phyloP scores from a whole-genome alignment of 2,329 filamentous ascomycete genomes.

The Botrytis pseudocinerea region DNA sequence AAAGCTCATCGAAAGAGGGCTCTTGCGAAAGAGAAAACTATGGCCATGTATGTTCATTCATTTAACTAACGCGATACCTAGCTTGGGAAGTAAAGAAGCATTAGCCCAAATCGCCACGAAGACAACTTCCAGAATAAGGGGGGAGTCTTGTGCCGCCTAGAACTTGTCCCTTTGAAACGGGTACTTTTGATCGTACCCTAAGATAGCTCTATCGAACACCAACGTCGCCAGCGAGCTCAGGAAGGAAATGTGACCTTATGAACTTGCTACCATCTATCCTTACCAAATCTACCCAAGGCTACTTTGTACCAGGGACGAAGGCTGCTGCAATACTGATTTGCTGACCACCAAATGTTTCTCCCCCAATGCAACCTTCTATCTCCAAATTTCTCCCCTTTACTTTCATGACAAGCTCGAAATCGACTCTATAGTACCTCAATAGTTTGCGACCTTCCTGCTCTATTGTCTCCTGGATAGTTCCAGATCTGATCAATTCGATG shows the following conservation, averaged over 20 bases:
- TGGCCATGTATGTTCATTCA: background rate
- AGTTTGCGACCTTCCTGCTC: background rate
- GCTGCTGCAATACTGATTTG: slow-evolving; percentile 10
- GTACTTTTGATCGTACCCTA: background rate
- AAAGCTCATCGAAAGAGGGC: background rate
- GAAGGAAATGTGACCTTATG: background rate
- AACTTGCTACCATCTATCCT: background rate
- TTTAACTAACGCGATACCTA: background rate
- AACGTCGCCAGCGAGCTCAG: background rate
- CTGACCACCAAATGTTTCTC: background rate
- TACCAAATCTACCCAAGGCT: background rate
- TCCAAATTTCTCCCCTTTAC: slow-evolving; percentile 1
- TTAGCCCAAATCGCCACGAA: background rate
- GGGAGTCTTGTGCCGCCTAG: background rate
- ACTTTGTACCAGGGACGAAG: slow-evolving; percentile 10
- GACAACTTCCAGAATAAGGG: background rate
- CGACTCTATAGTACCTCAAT: background rate
- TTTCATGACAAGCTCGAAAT: slow-evolving; percentile 12
- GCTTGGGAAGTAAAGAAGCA: background rate
- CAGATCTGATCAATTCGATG: slow-evolving; percentile 1
- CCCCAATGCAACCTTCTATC: background rate
- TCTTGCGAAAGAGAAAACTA: background rate
- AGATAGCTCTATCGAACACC: background rate
- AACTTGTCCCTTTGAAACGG: background rate
- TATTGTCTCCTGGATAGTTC: background rate